Conservation (phyloP, 345 rosid species). For the Eucalyptus curtisii region DNA sequence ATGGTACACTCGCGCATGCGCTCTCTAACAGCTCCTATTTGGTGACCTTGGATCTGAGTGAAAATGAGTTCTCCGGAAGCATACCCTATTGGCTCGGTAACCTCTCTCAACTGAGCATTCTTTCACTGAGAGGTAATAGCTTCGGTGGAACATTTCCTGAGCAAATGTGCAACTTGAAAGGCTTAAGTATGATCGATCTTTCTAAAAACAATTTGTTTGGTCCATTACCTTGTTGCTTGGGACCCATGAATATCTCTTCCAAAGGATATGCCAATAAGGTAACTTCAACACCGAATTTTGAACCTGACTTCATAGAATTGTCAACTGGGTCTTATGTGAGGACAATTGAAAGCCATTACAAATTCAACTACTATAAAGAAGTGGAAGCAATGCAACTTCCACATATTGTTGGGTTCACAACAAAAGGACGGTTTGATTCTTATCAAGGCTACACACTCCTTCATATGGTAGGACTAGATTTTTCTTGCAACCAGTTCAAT, state of each 20-base stretch:
- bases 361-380: no score
- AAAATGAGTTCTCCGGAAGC: background rate
- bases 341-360: background rate
- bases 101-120: background rate
- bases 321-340: background rate
- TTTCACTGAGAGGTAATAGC: background rate
- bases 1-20: rapidly evolving
- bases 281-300: no score
- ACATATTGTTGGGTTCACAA: no score
- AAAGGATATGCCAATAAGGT: rapidly evolving
- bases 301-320: no score
- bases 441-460: no score
- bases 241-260: background rate
- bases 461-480: no score
- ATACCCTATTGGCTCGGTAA: background rate
- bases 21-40: background rate
- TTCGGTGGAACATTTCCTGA: background rate
- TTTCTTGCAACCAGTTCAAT: no score
- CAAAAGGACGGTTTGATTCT: no score
- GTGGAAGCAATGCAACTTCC: no score
- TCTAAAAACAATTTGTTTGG: background rate
- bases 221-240: background rate
- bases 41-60: background rate
- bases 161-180: background rate
- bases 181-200: background rate